phyloP scores from a whole-genome alignment of 2,329 filamentous ascomycete species.

The Sporothrix mexicana region DNA sequence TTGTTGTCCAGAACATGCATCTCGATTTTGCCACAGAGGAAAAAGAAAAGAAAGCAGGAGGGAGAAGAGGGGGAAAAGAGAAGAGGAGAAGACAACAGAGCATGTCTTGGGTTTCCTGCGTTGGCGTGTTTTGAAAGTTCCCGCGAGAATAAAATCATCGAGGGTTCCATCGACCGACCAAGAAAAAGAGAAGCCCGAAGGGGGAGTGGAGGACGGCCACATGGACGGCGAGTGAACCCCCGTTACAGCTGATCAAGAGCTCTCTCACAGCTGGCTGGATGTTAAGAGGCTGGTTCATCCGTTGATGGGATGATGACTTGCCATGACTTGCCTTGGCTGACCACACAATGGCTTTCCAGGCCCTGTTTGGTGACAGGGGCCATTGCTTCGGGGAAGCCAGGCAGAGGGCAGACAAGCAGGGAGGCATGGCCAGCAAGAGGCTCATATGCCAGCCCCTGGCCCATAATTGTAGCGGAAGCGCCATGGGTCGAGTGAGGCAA shows the following conservation, averaged over 20 bases:
- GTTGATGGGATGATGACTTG: neutral
- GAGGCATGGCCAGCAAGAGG: neutral
- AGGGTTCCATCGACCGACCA: neutral
- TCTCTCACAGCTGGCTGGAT: too few relatives aligned
- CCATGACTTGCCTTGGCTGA: too few relatives aligned
- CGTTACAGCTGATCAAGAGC: neutral
- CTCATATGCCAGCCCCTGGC: conserved; percentile 20
- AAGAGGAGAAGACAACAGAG: too few relatives aligned
- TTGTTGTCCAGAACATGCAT: neutral
- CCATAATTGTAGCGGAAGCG: conserved; percentile 21
- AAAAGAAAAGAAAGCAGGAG: too few relatives aligned
- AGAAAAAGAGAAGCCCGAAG: too few relatives aligned
- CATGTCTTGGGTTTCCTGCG: conserved; percentile 15
- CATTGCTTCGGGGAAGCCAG: conserved; percentile 6
- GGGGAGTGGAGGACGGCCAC: neutral
- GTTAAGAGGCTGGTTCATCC: neutral
- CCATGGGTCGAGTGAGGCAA: neutral
- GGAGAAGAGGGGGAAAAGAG: too few relatives aligned
- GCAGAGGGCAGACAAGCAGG: neutral
- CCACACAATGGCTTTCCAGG: neutral
- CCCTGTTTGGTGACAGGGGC: neutral
- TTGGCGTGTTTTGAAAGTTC: neutral
- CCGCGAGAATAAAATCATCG: neutral
- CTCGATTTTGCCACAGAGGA: conserved; percentile 3
- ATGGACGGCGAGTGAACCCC: neutral